Evolutionary conservation across 345 rosid species (phyloP), one percentile per base, ranked within the genome.

Genomic region (Mercurialis annua): DNA sequence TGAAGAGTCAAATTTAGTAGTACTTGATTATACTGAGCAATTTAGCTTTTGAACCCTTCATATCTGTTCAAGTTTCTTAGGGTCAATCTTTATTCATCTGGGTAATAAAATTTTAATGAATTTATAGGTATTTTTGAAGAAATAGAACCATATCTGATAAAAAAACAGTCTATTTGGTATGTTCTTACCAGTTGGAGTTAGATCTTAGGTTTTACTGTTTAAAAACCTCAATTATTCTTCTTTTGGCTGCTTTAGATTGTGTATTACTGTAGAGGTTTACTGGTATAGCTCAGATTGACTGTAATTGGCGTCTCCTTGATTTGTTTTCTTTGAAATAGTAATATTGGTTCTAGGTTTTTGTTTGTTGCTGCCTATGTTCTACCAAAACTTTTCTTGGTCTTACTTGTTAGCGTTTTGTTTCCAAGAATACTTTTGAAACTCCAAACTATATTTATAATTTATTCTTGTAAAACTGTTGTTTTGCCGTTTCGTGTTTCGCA

Each of bases 161-260:
- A 5, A n/a, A 17, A 18, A 3, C 53, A 29, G 30, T 44, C 30
- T 4, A 42, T 24, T 50, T 17, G 16, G 33, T 29, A 3, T 42
- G 21, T 63, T n/a, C 49, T 59, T 52, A 70, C 30, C 27, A 40
- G 29, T 54, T 42, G 29, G 67, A 40, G 27, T 68, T n/a, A 42
- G 66, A 51, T 69, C 50, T 40, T 38, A 40, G n/a, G 3, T 30
- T 42, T 26, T 6, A 15, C 23, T 43, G 31, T 43, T 30, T 55
- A 12, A 10, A 49, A 59, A 34, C 2, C 29, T 40, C 24, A 23
- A 11, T 48, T 1, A 18, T 59, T 49, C 48, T 48, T 30, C 10
- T 9, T n/a, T 18, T 43, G 29, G 29, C 16, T 62, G 65, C 11
- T 34, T 53, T 49, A 34, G 11, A 42, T 60, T 63, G 15, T 20